Base-by-base conservation (phyloP, 2,329 filamentous ascomycete genomes). In the Diaporthe helianthi region DNA sequence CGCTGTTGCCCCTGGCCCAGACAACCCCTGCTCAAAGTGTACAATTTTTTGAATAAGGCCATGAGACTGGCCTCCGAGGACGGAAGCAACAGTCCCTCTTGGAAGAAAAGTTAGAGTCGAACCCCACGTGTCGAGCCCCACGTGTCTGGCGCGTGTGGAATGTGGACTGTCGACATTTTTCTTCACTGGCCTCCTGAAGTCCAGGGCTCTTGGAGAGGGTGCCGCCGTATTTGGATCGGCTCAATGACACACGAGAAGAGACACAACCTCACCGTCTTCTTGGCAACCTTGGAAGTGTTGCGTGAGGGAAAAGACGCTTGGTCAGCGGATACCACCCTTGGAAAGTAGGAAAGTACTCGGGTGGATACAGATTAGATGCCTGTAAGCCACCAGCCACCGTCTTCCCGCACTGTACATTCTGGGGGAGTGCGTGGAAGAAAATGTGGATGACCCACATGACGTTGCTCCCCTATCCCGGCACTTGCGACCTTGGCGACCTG, bases 81-180 rank as follows among this genome's bases (percentile, higher is more conserved):
- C 63, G 63, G 63, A 65, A 24, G 19, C 26, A 33, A 47, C 19
- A 53, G 22, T 19, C 53, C 19, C 49, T 31, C 51, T 47, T 65
- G 49, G 38, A 51, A 19, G 33, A 47, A 46, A 65, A 65, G 12
- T 26, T 8, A 47, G 51, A 54, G n/a, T 29, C 36, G 15, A 51
- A 65, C 63, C 63, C 63, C 63, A 65, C 49, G 63, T 13, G 24
- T 22, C 36, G 15, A 51, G 54, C 63, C 63, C 63, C 63, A 65
- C 49, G 63, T 13, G 24, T 22, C n/a, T n/a, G n/a, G n/a, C n/a
- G 63, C 26, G 44, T n/a, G 49, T 19, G 63, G 38, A 36, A 15
- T 36, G 63, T 65, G 63, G 51, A 51, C 36, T 41, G 51, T 54
- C 15, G 47, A 54, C 49, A 65, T 54, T 9, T 31, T n/a, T 38